Evolutionary conservation across 148 eudicot species (phyloP), one percentile per base, ranked within the genome.

Genomic region (Rhododendron mucronatum): DNA sequence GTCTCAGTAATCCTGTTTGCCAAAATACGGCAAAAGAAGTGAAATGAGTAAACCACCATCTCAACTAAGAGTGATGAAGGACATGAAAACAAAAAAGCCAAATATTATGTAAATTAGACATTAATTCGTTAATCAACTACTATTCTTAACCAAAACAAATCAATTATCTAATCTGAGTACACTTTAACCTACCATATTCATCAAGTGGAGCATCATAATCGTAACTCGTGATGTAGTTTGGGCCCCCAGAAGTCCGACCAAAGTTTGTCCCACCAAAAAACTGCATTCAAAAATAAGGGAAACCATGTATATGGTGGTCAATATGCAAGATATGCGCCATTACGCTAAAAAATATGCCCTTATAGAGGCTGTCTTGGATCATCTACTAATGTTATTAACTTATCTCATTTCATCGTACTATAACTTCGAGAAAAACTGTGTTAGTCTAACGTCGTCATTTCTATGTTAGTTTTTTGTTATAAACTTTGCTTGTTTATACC

Each of bases 161-260:
- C 30, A 18, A 44, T 53, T 78, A 21, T 59, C 44, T 53, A 4
- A 84, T 47, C 51, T 69, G 48, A 71, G 33, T 61, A 83, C 23
- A 80, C 8, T 57, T 82, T 13, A 88, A 83, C 91, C 51, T 87
- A 95, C 99, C 99, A 91, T 94, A 97, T 94, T 97, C 99, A 91
- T 97, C 98, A 83, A 97, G 84, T 57, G 99, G 99, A 76, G 99
- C 99, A 94, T 97, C 99, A 88, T 97, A 97, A 75, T 95, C 99
- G 85, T 95, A 97, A 85, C 99, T 97, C 82, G 98, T 97, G 85
- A 94, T 91, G 85, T 92, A 91, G 85, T 92, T 92, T 84, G 99
- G 99, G 76, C 99, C 99, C 57, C 99, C 99, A 55, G 99, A 89
- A 86, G 96, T 93, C 79, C 98, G 94, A 35, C 95, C 99, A 86